Conservation (phyloP, 2,329 filamentous ascomycete species). For the Rachicladosporium sp. region DNA sequence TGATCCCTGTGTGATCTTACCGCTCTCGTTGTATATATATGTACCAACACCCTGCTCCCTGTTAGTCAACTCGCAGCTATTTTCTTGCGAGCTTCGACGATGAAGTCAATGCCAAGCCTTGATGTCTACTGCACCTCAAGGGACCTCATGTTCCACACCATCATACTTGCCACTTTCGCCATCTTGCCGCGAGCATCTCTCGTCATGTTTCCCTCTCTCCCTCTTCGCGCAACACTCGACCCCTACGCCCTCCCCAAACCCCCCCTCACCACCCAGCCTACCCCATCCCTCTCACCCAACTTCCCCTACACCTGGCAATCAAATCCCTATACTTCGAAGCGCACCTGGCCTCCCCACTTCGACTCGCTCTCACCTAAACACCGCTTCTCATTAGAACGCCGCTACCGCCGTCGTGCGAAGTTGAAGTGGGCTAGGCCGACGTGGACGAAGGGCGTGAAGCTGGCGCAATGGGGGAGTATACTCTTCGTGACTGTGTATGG, state of each 20-base stretch:
- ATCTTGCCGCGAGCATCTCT: slow-evolving; percentile 1
- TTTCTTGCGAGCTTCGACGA: too few relatives aligned
- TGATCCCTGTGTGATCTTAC: slow-evolving; percentile 20
- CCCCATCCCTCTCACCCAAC: slow-evolving; percentile 3
- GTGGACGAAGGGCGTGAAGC: slow-evolving; percentile 53
- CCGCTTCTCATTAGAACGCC: slow-evolving; percentile 66
- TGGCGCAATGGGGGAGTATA: slow-evolving; percentile 51
- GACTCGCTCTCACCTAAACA: slow-evolving; percentile 55
- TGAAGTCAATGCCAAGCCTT: too few relatives aligned
- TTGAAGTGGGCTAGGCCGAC: slow-evolving; percentile 49
- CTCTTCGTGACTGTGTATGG: slow-evolving; percentile 44
- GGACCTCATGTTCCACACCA: too few relatives aligned
- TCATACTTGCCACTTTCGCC: slow-evolving; percentile 2
- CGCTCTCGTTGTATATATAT: too few relatives aligned
- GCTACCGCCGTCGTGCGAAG: slow-evolving; percentile 58
- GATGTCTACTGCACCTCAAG: too few relatives aligned
- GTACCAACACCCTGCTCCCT: too few relatives aligned
- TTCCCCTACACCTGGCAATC: slow-evolving; percentile 30
- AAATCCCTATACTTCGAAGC: slow-evolving; percentile 54
- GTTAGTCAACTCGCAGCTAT: too few relatives aligned
- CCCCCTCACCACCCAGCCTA: slow-evolving; percentile 1
- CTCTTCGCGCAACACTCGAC: slow-evolving; percentile 2
- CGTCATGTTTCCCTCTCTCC: slow-evolving; percentile 4
- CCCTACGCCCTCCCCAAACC: slow-evolving; percentile 5
- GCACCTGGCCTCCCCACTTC: slow-evolving; percentile 70